Evolutionary conservation across 495 filamentous ascomycete species (phyloP).

Genomic region (Aspergillus cavernicola): DNA sequence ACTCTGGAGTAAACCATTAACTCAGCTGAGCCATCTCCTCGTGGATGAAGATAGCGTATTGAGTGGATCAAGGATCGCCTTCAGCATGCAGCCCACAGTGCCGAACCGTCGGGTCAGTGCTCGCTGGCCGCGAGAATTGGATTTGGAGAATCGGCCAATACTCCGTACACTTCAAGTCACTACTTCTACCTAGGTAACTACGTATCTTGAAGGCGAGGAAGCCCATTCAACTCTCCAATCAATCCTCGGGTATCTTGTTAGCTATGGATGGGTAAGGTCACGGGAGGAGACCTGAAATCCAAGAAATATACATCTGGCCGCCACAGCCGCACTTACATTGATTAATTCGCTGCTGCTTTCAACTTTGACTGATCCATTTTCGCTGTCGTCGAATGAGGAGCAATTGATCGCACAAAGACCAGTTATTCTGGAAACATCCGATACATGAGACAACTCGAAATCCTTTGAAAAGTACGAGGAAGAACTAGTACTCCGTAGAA

Average conservation of each 20-base stretch:
- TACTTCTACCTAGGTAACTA: no score
- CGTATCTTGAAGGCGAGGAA: no score
- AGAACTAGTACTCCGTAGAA: no score
- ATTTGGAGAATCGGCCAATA: background rate
- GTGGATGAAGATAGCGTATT: conserved; percentile 9
- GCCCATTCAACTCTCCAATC: no score
- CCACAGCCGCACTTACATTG: conserved; percentile 11
- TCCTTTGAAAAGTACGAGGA: background rate
- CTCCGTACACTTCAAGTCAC: no score
- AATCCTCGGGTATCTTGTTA: background rate
- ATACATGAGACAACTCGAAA: background rate
- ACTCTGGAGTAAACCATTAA: no score
- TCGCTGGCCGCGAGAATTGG: background rate
- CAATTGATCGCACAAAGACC: background rate
- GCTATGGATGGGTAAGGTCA: background rate
- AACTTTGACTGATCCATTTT: conserved; percentile 2
- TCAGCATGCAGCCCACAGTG: conserved; percentile 24
- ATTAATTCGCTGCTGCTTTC: background rate
- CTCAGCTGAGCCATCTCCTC: background rate
- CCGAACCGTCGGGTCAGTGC: conserved; percentile 34
- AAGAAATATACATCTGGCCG: conserved; percentile 1
- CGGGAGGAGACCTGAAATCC: background rate
- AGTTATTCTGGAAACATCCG: conserved; percentile 11
- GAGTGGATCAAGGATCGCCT: conserved; percentile 26
- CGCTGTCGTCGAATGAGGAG: background rate